Evolutionary conservation across 306 rosid species (phyloP).

Genomic region (Corylus americana): DNA sequence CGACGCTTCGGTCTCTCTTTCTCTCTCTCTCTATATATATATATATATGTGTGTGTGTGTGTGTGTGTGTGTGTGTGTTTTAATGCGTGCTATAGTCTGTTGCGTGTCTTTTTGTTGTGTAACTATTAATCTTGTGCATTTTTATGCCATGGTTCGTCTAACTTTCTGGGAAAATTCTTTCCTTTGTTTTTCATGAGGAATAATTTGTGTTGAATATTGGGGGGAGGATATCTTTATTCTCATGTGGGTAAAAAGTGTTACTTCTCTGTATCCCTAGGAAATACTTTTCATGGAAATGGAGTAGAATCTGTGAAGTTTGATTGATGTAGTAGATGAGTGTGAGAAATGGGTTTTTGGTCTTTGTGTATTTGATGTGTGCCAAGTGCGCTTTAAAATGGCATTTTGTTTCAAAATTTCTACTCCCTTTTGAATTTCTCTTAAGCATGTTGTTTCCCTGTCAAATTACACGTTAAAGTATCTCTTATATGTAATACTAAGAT

Average conservation of each 20-base stretch:
- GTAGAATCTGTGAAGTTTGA: neutral
- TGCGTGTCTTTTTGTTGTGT: no score
- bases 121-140: no score
- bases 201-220: neutral
- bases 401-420: neutral
- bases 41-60: neutral
- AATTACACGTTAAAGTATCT: neutral
- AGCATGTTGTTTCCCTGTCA: neutral
- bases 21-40: constrained; percentile 11
- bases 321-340: neutral
- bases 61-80: neutral
- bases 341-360: neutral
- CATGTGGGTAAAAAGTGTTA: neutral
- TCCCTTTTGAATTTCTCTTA: neutral
- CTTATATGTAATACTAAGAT: neutral
- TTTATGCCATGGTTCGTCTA: no score
- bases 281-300: neutral
- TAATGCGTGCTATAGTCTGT: neutral
- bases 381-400: neutral
- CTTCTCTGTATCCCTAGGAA: neutral
- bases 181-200: neutral
- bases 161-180: neutral
- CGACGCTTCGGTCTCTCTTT: constrained; percentile 42
- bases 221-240: neutral
- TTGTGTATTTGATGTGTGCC: neutral